Base-by-base conservation (phyloP, 2,329 filamentous ascomycete genomes). In the Aspergillus sp. region DNA sequence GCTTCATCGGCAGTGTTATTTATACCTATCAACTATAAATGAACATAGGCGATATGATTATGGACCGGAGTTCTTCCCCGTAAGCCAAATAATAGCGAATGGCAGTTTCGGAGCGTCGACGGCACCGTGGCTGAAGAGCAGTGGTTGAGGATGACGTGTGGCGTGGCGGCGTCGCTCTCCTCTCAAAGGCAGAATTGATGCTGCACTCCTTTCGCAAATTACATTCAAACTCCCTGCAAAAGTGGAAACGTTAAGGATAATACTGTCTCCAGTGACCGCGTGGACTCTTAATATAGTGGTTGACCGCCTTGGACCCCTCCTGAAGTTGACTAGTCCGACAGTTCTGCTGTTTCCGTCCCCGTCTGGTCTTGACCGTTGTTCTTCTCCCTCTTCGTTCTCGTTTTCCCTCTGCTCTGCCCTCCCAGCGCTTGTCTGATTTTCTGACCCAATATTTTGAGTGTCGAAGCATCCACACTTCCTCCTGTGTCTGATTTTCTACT, bases 241-340 rank as follows among this genome's bases (percentile, higher is more conserved):
- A 31, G 27, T 31, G 27, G 27, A 31, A 31, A 31, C 27, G 27
- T 31, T 9, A 31, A 9, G 27, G 27, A 31, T 31, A 31, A 11
- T 31, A 31, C 9, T 31, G 27, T 31, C 27, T 31, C 27, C 27
- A 31, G 25, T 45, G 17, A 19, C 40, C 40, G 11, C 40, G 40
- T 19, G 40, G 17, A n/a, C 25, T 15, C 12, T 48, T 12, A 47
- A 17, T 33, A 14, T 46, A 25, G 52, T 40, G 21, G 47, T 27
- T 58, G 56, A 58, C 56, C 56, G 56, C 56, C 56, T 53, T 44
- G 37, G 35, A 37, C 51, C 56, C 56, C 57, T 59, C 53, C 54
- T 56, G 57, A 48, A 58, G 51, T 31, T 51, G 56, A 58, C 56
- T 58, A 58, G 56, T 54, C 51, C 46, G 21, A 44, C 50, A 47